These are phyloP conservation scores for Solanum dulcamara DNA, from an alignment of 257 asterid species.

Conservation along the genomic window DNA sequence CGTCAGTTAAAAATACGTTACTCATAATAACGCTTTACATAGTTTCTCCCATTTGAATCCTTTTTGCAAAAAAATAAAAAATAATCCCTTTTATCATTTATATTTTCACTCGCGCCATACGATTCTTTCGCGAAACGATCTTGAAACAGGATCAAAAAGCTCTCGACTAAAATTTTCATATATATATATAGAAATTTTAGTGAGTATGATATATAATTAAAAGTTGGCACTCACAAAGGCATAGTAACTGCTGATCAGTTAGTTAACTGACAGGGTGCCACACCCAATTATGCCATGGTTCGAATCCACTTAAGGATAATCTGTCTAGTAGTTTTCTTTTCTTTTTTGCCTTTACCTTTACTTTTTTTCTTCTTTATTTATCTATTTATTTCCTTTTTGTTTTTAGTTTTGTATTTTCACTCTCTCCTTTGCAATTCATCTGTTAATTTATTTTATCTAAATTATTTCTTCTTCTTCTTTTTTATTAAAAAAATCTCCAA, in stretches of 20 bases:
- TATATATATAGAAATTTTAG: not conserved
- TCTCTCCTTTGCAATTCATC: not conserved
- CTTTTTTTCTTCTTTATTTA: not conserved
- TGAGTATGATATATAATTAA: not conserved
- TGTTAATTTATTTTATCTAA: not conserved
- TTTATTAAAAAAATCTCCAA: not conserved
- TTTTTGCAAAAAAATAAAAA: too few relatives aligned
- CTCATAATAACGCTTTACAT: too few relatives aligned
- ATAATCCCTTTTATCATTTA: too few relatives aligned
- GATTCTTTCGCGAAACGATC: too few relatives aligned
- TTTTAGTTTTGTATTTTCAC: not conserved
- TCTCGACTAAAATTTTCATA: not conserved
- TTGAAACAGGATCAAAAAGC: too few relatives aligned
- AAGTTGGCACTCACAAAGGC: not conserved
- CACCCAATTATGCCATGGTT: not conserved
- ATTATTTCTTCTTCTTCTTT: too few relatives aligned
- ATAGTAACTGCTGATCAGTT: not conserved
- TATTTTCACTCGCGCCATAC: too few relatives aligned
- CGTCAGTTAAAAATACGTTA: too few relatives aligned
- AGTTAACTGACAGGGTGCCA: not conserved
- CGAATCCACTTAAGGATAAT: not conserved
- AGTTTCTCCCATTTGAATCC: too few relatives aligned
- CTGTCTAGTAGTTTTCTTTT: not conserved
- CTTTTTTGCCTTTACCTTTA: not conserved
- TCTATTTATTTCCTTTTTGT: too few relatives aligned